These are phyloP conservation scores for Shiraia bambusicola DNA, from an alignment of 2,329 filamentous ascomycete genomes.

Conservation along the genomic window DNA sequence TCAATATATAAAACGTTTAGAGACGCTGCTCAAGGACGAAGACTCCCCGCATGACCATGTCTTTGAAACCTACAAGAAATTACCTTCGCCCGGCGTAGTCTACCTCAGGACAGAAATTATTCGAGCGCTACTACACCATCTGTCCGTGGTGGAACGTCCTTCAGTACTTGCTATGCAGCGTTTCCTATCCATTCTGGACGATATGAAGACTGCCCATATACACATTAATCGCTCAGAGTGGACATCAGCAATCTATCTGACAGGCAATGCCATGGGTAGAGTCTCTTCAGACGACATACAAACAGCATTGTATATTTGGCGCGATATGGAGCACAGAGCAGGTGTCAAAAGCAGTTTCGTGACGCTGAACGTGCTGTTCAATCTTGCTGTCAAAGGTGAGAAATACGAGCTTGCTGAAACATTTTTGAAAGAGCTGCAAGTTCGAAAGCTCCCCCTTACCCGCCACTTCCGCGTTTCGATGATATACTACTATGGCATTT, in stretches of 20 bases:
- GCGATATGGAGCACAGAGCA: constrained; percentile 79
- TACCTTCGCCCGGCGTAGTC: constrained; percentile 57
- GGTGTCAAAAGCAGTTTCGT: constrained; percentile 67
- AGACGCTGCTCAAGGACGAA: constrained; percentile 47
- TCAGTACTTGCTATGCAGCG: constrained; percentile 65
- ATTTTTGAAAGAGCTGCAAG: constrained; percentile 77
- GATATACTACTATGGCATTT: constrained; percentile 81
- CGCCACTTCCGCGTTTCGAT: constrained; percentile 79
- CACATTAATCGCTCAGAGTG: constrained; percentile 70
- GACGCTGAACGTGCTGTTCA: constrained; percentile 94
- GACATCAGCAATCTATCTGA: constrained; percentile 81
- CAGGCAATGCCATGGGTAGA: constrained; percentile 67
- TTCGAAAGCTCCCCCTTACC: constrained; percentile 67
- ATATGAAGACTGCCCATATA: constrained; percentile 74
- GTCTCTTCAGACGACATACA: constrained; percentile 63
- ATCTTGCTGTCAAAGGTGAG: constrained; percentile 80
- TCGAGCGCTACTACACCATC: constrained; percentile 64
- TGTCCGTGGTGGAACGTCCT: constrained; percentile 64
- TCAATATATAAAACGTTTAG: constrained; percentile 36
- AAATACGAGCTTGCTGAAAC: constrained; percentile 83
- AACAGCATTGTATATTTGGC: constrained; percentile 76
- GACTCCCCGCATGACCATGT: constrained; percentile 50
- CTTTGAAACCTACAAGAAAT: constrained; percentile 54
- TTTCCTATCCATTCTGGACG: constrained; percentile 80
- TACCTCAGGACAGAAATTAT: constrained; percentile 56